phyloP scores from a whole-genome alignment of 352 stramenopile species.

The Globisporangium spinosum region DNA sequence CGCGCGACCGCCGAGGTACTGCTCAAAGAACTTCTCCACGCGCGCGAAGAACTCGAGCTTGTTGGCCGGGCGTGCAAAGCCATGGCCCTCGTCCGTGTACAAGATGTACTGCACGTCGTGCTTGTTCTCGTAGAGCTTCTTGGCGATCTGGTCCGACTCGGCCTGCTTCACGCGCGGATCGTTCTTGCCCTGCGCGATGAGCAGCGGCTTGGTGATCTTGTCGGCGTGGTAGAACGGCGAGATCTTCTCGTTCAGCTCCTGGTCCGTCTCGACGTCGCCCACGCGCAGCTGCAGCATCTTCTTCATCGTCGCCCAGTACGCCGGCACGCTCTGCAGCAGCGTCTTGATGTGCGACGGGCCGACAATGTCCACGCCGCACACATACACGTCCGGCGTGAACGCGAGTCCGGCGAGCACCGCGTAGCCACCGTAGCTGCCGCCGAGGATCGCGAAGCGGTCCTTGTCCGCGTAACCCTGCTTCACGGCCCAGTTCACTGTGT shows the following conservation, averaged over 20 bases:
- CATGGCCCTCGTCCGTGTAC: conserved; percentile 80
- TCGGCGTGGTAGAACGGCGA: conserved; percentile 74
- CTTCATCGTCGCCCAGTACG: conserved; percentile 40
- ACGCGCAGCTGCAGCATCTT: conserved; percentile 41
- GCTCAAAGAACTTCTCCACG: conserved; percentile 33
- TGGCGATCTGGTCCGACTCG: conserved; percentile 75
- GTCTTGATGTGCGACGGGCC: conserved; percentile 44
- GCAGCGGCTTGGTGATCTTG: conserved; percentile 68
- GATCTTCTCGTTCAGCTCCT: conserved; percentile 34
- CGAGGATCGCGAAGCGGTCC: conserved; percentile 46
- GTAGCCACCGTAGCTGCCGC: conserved; percentile 74
- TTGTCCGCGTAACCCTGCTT: conserved; percentile 53
- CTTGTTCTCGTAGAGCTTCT: conserved; percentile 56
- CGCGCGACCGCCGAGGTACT: conserved; percentile 30
- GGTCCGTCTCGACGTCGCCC: conserved; percentile 36
- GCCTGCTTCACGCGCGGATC: conserved; percentile 70
- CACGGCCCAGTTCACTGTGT: conserved; percentile 52
- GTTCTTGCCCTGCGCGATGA: conserved; percentile 81
- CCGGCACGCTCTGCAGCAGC: conserved; percentile 36
- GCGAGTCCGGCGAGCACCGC: conserved; percentile 58
- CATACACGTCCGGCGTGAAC: conserved; percentile 79
- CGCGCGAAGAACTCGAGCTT: conserved; percentile 59
- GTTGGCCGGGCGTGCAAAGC: conserved; percentile 64
- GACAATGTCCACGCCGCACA: conserved; percentile 76
- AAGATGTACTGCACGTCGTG: conserved; percentile 79